Evolutionary conservation across 176 grass and related monocot species (phyloP), one percentile per base, ranked within the genome.

Genomic region (Panicum miliaceum): DNA sequence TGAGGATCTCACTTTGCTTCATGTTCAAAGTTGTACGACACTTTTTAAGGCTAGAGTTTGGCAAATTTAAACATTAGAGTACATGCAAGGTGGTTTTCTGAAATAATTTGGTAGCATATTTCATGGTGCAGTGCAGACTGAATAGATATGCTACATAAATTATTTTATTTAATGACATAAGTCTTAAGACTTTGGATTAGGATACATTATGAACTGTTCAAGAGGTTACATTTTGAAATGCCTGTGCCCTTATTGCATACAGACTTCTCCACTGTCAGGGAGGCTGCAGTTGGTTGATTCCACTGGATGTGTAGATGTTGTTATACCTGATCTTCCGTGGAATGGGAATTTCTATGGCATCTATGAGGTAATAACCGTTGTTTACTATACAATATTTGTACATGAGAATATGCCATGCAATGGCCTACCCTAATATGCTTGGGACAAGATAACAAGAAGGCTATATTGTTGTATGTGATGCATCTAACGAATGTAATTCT

Each of bases 201-300:
- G 45, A 42, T 79, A 19, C 75, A 74, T 59, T 32, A 32, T 32
- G 29, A 32, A 32, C 29, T 32, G 29, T 32, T 32, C 29, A 32
- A 32, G 29, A 56, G 32, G 45, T 34, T 79, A 19, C 75, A 74
- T 59, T 65, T 41, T 88, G 60, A 80, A 85, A 57, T 85, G 23
- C 26, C 43, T 81, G 11, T 65, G 78, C 81, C 34, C 74, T 76
- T 83, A 42, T 57, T 90, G 57, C 76, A 61, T 87, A 81, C 91
- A 98, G 96, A 57, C 81, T 48, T 98, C 80, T 88, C 76, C 84
- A 80, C 29, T 69, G 73, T 84, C 93, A 82, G 89, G 87, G 83
- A 91, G 79, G 83, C 80, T 95, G 73, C 90, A 92, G 83, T 76
- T 98, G 85, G 89, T 93, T 80, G 96, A 98, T 92, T 91, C 91